phyloP scores from a whole-genome alignment of 2,329 filamentous ascomycete species.

The Aspergillus udagawae region DNA sequence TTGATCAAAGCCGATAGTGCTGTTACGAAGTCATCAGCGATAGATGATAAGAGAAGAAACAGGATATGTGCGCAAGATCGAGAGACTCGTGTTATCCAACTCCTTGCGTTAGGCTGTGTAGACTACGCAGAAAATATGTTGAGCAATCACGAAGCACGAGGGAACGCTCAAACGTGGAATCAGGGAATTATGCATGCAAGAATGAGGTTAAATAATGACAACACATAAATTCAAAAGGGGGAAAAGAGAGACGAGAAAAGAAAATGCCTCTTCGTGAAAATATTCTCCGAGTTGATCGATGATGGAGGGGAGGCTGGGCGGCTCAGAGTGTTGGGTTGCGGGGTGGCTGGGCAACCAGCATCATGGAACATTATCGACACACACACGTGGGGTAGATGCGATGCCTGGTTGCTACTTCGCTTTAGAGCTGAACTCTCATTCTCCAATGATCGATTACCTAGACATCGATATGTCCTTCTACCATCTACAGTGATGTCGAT shows the following conservation, averaged over 20 bases:
- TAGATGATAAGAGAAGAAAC: not conserved
- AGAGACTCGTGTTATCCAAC: not conserved
- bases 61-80: not conserved
- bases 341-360: slow-evolving; percentile 28
- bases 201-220: slow-evolving; percentile 2
- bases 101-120: not conserved
- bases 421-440: not conserved
- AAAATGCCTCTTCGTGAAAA: not conserved
- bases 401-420: not conserved
- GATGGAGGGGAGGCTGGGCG: slow-evolving; percentile 30
- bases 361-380: not conserved
- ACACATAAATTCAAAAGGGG: slow-evolving; percentile 6
- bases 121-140: not conserved
- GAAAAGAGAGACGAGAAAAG: slow-evolving; percentile 9
- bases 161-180: not conserved
- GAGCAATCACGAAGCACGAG: not conserved
- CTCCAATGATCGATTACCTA: not conserved
- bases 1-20: not conserved
- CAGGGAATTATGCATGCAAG: slow-evolving; percentile 1
- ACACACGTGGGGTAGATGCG: not conserved
- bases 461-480: not conserved
- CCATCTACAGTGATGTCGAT: not conserved
- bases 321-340: slow-evolving; percentile 17
- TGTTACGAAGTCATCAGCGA: slow-evolving; percentile 2
- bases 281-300: slow-evolving; percentile 7